Percentiles rank a stretch among this genome's conserved stretches.
These are phyloP conservation scores for Gastrolobium bilobum DNA, from an alignment of 306 rosid genomes.

Conservation along the genomic window DNA sequence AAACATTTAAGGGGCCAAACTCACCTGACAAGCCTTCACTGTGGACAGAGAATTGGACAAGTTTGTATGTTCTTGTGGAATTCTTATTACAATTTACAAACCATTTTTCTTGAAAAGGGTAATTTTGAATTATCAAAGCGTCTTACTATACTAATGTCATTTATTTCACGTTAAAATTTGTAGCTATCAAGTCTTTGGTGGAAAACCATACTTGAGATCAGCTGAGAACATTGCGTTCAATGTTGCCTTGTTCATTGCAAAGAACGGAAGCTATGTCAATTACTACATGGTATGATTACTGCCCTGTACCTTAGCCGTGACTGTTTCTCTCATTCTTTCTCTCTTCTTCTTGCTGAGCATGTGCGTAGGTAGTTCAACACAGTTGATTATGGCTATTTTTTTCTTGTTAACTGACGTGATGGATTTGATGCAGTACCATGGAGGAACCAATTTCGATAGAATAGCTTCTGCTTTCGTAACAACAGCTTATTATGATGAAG, in stretches of 20 bases:
- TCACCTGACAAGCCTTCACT: slow-evolving; percentile 84
- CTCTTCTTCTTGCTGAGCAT: background rate
- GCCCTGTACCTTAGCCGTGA: background rate
- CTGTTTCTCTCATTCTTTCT: slow-evolving; percentile 7
- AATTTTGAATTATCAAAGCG: background rate
- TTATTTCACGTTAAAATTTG: slow-evolving; percentile 31
- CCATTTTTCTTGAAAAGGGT: background rate
- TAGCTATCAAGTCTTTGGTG: slow-evolving; percentile 63
- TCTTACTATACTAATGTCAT: slow-evolving; percentile 29
- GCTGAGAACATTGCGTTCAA: slow-evolving; percentile 62
- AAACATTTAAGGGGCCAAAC: slow-evolving; percentile 83
- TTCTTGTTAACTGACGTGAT: background rate
- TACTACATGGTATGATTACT: slow-evolving; percentile 62
- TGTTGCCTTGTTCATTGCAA: slow-evolving; percentile 66
- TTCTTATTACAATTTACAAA: slow-evolving; percentile 29
- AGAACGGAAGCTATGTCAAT: slow-evolving; percentile 70
- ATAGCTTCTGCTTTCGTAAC: slow-evolving; percentile 51
- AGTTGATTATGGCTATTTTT: background rate
- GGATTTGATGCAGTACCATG: slow-evolving; percentile 61
- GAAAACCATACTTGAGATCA: slow-evolving; percentile 54
- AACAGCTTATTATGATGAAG: slow-evolving; percentile 63
- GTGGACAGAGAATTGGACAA: slow-evolving; percentile 99
- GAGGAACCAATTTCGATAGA: slow-evolving; percentile 68
- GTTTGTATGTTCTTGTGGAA: slow-evolving; percentile 63
- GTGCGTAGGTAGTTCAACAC: background rate